Percentiles rank a stretch among this genome's conserved stretches.
These are phyloP conservation scores for Nectriaceae sp. DNA, from an alignment of 2,329 filamentous ascomycete species.

Conservation along the genomic window DNA sequence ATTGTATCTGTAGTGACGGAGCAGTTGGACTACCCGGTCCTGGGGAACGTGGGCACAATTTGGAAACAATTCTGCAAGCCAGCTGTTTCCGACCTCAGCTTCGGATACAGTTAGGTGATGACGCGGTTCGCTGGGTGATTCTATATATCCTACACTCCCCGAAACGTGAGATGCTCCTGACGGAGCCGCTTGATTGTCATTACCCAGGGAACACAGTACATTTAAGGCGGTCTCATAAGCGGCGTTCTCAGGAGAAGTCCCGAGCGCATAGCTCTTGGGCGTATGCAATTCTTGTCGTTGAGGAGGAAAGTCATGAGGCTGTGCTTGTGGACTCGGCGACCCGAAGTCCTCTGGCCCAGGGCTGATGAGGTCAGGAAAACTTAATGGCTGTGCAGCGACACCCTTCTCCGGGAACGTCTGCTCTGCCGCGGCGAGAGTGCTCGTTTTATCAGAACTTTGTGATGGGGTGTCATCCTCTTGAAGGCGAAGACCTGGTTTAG, in stretches of 20 bases:
- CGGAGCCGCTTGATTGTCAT: constrained; percentile 20
- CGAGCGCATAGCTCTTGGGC: constrained; percentile 15
- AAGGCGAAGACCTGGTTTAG: constrained; percentile 9
- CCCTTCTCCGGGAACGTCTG: constrained; percentile 2
- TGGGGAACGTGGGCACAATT: constrained; percentile 28
- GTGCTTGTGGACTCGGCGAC: constrained; percentile 8
- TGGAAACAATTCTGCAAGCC: constrained; percentile 15
- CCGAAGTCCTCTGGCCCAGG: constrained; percentile 6
- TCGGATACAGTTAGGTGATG: constrained; percentile 5
- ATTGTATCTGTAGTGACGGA: constrained; percentile 47
- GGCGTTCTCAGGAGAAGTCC: constrained; percentile 21
- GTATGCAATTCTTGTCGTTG: constrained; percentile 5
- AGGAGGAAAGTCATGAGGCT: background rate
- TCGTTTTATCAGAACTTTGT: constrained; percentile 4
- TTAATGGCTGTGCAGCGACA: background rate
- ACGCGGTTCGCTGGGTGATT: constrained; percentile 9
- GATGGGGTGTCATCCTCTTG: constrained; percentile 5
- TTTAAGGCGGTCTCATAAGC: constrained; percentile 37
- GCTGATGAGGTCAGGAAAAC: constrained; percentile 8
- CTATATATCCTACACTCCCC: constrained; percentile 11
- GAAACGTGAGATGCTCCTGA: constrained; percentile 12
- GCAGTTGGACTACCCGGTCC: constrained; percentile 30
- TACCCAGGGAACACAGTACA: constrained; percentile 36
- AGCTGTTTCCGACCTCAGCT: constrained; percentile 8
- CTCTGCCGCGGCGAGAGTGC: constrained; percentile 4